These are phyloP conservation scores for Yamadazyma diospyri DNA, from an alignment of 1,139 yeast genomes.

Conservation along the genomic window DNA sequence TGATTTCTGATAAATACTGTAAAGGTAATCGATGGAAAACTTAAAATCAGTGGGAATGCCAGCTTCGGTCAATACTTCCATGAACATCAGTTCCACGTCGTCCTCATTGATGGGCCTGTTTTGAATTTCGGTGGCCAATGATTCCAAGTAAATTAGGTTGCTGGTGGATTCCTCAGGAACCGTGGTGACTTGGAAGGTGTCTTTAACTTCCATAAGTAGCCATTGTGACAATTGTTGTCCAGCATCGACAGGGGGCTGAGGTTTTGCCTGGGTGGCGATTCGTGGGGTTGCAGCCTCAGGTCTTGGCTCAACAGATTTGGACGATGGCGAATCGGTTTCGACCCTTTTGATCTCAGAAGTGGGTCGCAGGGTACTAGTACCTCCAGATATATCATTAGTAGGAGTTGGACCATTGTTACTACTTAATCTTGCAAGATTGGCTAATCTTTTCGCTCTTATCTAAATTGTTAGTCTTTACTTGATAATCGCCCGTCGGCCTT, in stretches of 20 bases:
- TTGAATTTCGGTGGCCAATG: slow-evolving; percentile 37
- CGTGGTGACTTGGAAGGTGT: slow-evolving; percentile 39
- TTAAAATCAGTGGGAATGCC: slow-evolving; percentile 34
- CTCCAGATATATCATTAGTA: no score
- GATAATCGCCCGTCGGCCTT: not conserved
- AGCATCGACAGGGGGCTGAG: slow-evolving; percentile 5
- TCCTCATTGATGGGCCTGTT: slow-evolving; percentile 20
- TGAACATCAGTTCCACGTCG: slow-evolving; percentile 41
- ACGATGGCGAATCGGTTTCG: slow-evolving; percentile 6
- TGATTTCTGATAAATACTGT: slow-evolving; percentile 39
- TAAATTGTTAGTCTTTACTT: slow-evolving; percentile 23
- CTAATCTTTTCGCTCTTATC: slow-evolving; percentile 57
- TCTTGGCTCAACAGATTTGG: not conserved
- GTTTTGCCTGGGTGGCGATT: slow-evolving; percentile 4
- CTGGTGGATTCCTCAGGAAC: slow-evolving; percentile 10
- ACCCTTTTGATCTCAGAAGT: not conserved
- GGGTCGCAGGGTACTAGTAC: not conserved
- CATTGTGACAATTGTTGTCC: slow-evolving; percentile 27
- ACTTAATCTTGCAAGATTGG: slow-evolving; percentile 32
- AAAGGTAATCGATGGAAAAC: slow-evolving; percentile 46
- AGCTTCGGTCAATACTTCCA: slow-evolving; percentile 52
- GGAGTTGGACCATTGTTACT: slow-evolving; percentile 1
- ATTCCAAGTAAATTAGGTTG: slow-evolving; percentile 27
- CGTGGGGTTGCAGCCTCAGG: slow-evolving; percentile 6
- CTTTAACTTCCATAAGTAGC: slow-evolving; percentile 29